These are phyloP conservation scores for Kandelia obovata DNA, from an alignment of 345 rosid species.

Conservation along the genomic window DNA sequence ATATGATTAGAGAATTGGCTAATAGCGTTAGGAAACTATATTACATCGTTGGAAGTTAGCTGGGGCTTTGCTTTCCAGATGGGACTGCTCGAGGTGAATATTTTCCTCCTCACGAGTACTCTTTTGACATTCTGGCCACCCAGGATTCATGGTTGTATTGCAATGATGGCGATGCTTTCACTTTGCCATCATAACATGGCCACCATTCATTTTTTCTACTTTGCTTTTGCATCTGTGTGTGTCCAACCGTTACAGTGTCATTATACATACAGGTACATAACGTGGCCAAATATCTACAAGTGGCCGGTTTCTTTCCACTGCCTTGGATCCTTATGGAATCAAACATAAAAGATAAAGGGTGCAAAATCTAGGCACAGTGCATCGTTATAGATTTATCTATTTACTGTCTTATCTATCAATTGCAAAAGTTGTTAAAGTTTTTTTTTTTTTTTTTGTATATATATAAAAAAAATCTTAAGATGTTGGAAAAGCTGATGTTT, in stretches of 20 bases:
- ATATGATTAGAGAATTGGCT: no score
- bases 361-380: neutral
- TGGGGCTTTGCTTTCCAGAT: slow-evolving; percentile 40
- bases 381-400: neutral
- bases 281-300: neutral
- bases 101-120: neutral
- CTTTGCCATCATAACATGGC: slow-evolving; percentile 20
- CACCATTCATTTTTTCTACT: slow-evolving; percentile 4
- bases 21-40: no score
- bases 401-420: neutral
- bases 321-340: neutral
- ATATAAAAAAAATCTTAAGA: neutral
- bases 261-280: neutral
- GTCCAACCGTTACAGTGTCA: neutral
- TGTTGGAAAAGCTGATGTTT: neutral
- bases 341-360: neutral
- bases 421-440: neutral
- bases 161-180: slow-evolving; percentile 29
- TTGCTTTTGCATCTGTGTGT: neutral
- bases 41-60: slow-evolving; percentile 12
- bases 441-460: neutral
- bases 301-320: neutral
- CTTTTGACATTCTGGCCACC: slow-evolving; percentile 28
- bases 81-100: slow-evolving; percentile 14
- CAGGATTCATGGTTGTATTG: slow-evolving; percentile 29